Conservation (phyloP, 2,329 filamentous ascomycete species). For the Aspergillus tubingensis region DNA sequence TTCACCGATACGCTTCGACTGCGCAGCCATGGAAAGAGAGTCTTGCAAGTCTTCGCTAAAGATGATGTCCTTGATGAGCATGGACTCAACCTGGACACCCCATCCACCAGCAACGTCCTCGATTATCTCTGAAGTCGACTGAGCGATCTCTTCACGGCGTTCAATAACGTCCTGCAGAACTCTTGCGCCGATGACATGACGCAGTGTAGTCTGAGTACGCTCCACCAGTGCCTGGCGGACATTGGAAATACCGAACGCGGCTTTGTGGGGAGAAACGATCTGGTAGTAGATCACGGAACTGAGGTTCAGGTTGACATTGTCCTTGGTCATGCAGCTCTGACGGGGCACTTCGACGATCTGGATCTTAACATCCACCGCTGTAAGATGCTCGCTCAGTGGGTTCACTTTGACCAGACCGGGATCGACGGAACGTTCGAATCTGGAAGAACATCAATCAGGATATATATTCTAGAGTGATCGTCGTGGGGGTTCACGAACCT, state of each 20-base stretch:
- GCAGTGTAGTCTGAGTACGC: conserved; percentile 95
- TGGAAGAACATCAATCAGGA: conserved; percentile 14
- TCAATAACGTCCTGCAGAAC: conserved; percentile 98
- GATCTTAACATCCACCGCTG: conserved; percentile 97
- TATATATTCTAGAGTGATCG: background rate
- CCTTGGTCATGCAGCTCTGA: conserved; percentile 99
- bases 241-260: conserved; percentile 93
- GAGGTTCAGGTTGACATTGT: conserved; percentile 92
- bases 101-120: conserved; percentile 91
- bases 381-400: conserved; percentile 83
- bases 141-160: conserved; percentile 93
- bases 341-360: conserved; percentile 95
- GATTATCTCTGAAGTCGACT: conserved; percentile 94
- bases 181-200: conserved; percentile 92
- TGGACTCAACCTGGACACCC: conserved; percentile 95
- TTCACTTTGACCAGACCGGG: conserved; percentile 97
- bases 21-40: conserved; percentile 94
- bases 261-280: conserved; percentile 92
- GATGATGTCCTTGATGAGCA: conserved; percentile 99
- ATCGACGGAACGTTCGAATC: conserved; percentile 91
- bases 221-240: conserved; percentile 95
- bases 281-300: conserved; percentile 99
- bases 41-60: conserved; percentile 96
- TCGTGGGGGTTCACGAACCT: conserved; percentile 36
- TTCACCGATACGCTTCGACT: conserved; percentile 97